Base-by-base conservation (phyloP, 2,329 filamentous ascomycete genomes). In the Podosphaera aphanis region DNA sequence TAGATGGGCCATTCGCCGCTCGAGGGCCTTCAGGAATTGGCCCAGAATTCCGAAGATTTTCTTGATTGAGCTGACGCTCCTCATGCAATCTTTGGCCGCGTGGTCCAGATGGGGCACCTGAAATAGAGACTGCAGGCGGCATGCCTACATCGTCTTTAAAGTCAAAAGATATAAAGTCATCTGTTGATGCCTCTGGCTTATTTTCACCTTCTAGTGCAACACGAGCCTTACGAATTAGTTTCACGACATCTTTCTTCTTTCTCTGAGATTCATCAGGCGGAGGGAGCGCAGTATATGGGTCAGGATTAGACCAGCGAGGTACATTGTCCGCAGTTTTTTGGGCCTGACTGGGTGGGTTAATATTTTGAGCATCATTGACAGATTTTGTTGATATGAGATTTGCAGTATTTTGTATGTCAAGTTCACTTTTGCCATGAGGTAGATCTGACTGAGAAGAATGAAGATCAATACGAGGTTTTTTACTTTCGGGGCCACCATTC, bases 291-390 rank as follows among this genome's bases (percentile, higher is more conserved):
- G 83, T 93, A 61, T 95, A 94, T 0, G 86, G 85, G 59, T 95
- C 88, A 2, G 88, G 86, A 54, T 95, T 95, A 3, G 85, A 93
- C 88, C 88, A 95, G 60, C 81, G 85, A 2, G 85, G 84, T 4
- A 59, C 62, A 45, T 55, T 53, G 13, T 65, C 63, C 46, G 66
- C 58, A 49, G 62, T 65, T 19, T 61, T 56, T 7, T 59, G 59
- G 15, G 55, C 50, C 2, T 52, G 53, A 8, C 55, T 59, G 8
- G 66, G 64, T 2, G 57, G 58, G 10, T 67, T 65, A 55, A 71
- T 71, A 43, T 55, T 58, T 16, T 25, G 39, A 4, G 3, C 35
- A 27, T 27, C 44, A 13, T 18, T 10, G 15, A 18, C n/a, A n/a
- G n/a, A n/a, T n/a, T n/a, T n/a, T 29, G 27, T 18, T 43, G 10